These are phyloP conservation scores for Glomus cerebriforme DNA, from an alignment of 192 early-diverging fungal genomes.

Conservation along the genomic window DNA sequence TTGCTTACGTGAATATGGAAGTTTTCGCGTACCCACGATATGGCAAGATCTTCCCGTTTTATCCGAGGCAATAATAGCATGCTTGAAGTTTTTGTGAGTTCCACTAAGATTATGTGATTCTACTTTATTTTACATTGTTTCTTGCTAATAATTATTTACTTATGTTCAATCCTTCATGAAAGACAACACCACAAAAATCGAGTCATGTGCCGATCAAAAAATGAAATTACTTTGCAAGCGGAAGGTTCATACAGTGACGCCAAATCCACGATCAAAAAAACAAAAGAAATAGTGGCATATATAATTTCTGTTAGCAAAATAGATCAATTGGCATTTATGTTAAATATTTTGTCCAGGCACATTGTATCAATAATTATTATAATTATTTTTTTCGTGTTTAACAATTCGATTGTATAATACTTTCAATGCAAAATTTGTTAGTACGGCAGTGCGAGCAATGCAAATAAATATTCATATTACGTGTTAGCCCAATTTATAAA, in stretches of 20 bases:
- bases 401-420: too few species aligned
- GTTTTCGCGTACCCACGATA: background rate
- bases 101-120: background rate
- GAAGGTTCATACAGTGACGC: constrained; percentile 14
- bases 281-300: background rate
- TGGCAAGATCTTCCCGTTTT: constrained; percentile 21
- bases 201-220: constrained; percentile 5
- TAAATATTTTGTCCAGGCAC: too few species aligned
- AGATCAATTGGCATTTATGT: background rate
- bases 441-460: too few species aligned
- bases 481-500: too few species aligned
- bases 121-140: background rate
- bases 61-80: constrained; percentile 19
- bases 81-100: constrained; percentile 24
- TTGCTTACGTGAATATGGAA: constrained; percentile 27
- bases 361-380: too few species aligned
- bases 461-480: too few species aligned
- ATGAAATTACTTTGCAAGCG: constrained; percentile 22
- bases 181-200: background rate
- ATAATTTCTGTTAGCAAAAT: background rate
- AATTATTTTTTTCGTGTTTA: too few species aligned
- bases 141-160: constrained; percentile 9
- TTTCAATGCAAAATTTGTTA: too few species aligned
- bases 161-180: constrained; percentile 26
- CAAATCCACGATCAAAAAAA: constrained; percentile 17